Evolutionary conservation across 2,329 filamentous ascomycete genomes (phyloP), one percentile per base, ranked within the genome.

Genomic region (Ophiostoma montium): DNA sequence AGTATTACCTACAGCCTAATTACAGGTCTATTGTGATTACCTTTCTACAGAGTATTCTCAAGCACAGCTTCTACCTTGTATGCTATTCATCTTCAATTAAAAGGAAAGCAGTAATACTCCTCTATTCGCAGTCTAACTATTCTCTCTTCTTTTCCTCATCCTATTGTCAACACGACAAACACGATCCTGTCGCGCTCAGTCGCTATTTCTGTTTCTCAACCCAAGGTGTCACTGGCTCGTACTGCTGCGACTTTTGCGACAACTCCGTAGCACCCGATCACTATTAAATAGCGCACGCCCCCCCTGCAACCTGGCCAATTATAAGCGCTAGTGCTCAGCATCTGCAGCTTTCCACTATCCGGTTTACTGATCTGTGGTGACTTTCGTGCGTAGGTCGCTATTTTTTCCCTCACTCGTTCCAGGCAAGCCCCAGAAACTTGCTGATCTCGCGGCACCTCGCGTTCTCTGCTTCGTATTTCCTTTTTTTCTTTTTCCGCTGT

Each of bases 271-370:
- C 23, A 27, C 23, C 44, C 36, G 44, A 32, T 38, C 45, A 10
- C 39, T 41, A 33, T 33, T 21, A 27, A 39, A 48, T 43, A 33
- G 35, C 39, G 46, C 43, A 43, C 42, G 42, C 33, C 19, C 47
- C 41, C 41, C 51, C 44, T 35, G 45, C 48, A 11, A 43, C 9
- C 42, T 35, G 50, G 50, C 52, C 53, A 53, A 55, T 55, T 43
- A 52, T 50, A 46, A 38, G 42, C 47, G 42, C 42, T 44, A 44
- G 12, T 5, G 5, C 6, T 19, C 16, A 31, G 27, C 13, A 39
- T 27, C 30, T 33, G 42, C 42, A 44, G 23, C 21, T 21, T 8
- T 38, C 38, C 23, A 11, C 27, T 21, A n/a, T 23, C 21, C 30
- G 9, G 15, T 38, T 19, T 30, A 42, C 21, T 42, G 38, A 27